Percentiles rank a stretch among this genome's conserved stretches.
Conservation (phyloP, 2,329 filamentous ascomycete genomes). For the Fusarium lateritium region DNA sequence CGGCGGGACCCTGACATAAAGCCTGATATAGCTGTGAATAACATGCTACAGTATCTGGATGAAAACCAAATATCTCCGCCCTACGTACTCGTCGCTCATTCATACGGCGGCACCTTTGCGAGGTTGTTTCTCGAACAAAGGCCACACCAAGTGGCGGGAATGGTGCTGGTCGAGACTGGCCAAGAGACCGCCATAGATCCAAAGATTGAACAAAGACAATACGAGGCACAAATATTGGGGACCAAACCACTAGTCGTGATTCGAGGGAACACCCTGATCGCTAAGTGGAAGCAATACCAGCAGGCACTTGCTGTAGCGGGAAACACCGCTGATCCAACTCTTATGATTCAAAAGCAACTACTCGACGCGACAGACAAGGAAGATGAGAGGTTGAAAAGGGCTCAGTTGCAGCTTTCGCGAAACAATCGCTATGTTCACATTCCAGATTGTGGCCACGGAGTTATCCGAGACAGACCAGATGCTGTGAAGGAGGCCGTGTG, state of each 20-base stretch:
- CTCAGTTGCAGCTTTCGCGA: conserved; percentile 31
- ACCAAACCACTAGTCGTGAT: conserved; percentile 39
- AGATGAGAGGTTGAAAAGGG: conserved; percentile 42
- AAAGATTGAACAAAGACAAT: conserved; percentile 32
- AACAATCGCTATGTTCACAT: conserved; percentile 40
- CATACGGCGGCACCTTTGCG: conserved; percentile 42
- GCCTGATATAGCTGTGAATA: not conserved
- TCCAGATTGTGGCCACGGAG: conserved; percentile 38
- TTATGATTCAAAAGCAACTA: conserved; percentile 26
- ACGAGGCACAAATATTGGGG: conserved; percentile 20
- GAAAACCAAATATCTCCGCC: not conserved
- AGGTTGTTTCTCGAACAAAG: conserved; percentile 34
- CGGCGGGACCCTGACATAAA: conserved; percentile 11
- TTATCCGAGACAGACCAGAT: conserved; percentile 34
- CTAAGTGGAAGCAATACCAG: conserved; percentile 38
- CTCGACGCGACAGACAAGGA: conserved; percentile 35
- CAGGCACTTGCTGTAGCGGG: conserved; percentile 16
- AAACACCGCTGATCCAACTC: conserved; percentile 1
- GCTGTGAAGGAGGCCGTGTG: conserved; percentile 25
- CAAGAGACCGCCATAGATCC: conserved; percentile 39
- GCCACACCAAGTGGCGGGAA: conserved; percentile 30
- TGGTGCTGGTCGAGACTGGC: conserved; percentile 44
- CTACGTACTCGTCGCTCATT: conserved; percentile 39
- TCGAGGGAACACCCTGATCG: conserved; percentile 38
- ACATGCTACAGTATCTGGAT: conserved; percentile 8